These are phyloP conservation scores for Gossypium australe DNA, from an alignment of 345 rosid genomes.

Conservation along the genomic window DNA sequence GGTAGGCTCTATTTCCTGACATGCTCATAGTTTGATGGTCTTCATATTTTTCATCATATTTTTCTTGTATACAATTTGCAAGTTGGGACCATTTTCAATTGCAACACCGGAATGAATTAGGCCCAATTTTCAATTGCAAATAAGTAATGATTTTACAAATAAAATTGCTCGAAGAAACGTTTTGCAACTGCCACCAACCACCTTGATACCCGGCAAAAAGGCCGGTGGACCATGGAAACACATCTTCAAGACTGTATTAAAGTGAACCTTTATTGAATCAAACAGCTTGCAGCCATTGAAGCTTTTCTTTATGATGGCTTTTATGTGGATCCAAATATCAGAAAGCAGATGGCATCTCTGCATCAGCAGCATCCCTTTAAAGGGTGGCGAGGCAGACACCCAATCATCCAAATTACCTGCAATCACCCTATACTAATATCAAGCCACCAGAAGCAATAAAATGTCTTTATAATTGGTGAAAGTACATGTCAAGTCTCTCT, in stretches of 20 bases:
- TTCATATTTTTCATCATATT: conserved; percentile 2
- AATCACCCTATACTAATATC: background rate
- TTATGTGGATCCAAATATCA: background rate
- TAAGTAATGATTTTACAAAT: background rate
- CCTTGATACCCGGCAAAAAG: background rate
- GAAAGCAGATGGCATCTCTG: background rate
- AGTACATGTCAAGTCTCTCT: too few relatives aligned
- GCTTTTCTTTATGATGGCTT: background rate
- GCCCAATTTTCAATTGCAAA: background rate
- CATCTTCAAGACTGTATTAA: background rate
- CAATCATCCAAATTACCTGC: background rate
- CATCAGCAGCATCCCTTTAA: background rate
- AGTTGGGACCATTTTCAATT: background rate
- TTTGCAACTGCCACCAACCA: background rate
- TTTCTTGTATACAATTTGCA: background rate
- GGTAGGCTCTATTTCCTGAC: background rate
- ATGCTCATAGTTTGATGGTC: background rate
- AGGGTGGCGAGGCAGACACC: too few relatives aligned
- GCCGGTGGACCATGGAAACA: background rate
- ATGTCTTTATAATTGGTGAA: too few relatives aligned
- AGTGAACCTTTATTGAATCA: background rate
- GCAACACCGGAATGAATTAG: background rate
- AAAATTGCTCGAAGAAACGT: background rate
- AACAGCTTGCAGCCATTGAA: background rate
- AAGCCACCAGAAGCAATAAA: background rate